Evolutionary conservation across 768 basidiomycete species (phyloP).

Genomic region (Lentinula lateritia): DNA sequence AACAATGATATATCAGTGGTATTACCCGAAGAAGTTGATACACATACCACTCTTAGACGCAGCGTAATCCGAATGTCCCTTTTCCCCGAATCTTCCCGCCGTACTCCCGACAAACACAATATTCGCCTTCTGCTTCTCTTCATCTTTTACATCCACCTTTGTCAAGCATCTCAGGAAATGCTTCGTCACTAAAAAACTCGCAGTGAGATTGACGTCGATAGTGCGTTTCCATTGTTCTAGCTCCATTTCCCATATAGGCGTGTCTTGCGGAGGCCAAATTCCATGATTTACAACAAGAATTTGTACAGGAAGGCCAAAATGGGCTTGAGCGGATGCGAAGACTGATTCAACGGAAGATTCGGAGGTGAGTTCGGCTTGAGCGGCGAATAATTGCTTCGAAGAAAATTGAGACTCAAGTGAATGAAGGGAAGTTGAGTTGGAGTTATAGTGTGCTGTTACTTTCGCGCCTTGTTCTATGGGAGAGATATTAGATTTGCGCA

Average conservation of each 20-base stretch:
- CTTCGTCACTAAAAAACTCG: constrained; percentile 60
- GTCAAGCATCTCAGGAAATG: constrained; percentile 50
- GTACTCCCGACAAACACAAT: constrained; percentile 68
- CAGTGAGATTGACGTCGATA: constrained; percentile 58
- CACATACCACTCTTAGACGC: constrained; percentile 60
- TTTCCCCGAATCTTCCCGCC: constrained; percentile 70
- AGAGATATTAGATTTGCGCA: neutral
- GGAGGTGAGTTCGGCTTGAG: constrained; percentile 54
- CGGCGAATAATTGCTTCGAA: constrained; percentile 20
- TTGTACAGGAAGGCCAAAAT: constrained; percentile 45
- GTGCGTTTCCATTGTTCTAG: constrained; percentile 62
- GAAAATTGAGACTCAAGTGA: constrained; percentile 32
- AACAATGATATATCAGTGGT: neutral
- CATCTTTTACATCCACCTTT: constrained; percentile 22
- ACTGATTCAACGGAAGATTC: constrained; percentile 49
- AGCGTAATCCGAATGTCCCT: constrained; percentile 62
- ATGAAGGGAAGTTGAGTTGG: constrained; percentile 36
- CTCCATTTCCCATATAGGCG: constrained; percentile 50
- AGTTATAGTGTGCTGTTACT: constrained; percentile 70
- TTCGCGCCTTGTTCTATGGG: constrained; percentile 59
- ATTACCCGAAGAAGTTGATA: neutral
- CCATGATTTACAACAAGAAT: constrained; percentile 61
- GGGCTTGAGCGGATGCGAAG: constrained; percentile 34
- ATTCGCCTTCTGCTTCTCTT: constrained; percentile 47
- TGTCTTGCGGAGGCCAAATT: constrained; percentile 38